Conservation (phyloP, 83 land plant genomes). For the Picea abies region DNA sequence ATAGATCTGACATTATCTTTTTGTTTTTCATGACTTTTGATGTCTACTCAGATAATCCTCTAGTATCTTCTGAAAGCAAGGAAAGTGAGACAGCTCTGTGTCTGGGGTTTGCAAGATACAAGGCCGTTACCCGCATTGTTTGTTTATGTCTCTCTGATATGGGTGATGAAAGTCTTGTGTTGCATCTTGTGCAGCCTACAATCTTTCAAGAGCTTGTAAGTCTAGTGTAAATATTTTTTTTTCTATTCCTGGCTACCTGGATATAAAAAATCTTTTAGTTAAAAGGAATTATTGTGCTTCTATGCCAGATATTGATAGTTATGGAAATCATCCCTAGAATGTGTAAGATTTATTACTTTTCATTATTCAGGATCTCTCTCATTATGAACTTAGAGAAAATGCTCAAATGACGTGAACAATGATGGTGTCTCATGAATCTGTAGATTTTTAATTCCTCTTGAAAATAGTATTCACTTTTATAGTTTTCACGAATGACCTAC, state of each 20-base stretch:
- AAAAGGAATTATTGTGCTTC: background rate
- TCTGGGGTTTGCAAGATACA: slow-evolving; percentile 1
- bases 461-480: too few relatives aligned
- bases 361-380: too few relatives aligned
- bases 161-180: slow-evolving; percentile 11
- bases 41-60: background rate
- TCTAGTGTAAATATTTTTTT: background rate
- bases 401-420: too few relatives aligned
- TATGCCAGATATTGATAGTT: too few relatives aligned
- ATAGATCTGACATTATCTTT: background rate
- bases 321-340: too few relatives aligned
- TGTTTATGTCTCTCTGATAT: slow-evolving; percentile 9
- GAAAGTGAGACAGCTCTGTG: background rate
- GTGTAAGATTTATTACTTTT: too few relatives aligned
- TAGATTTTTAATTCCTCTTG: too few relatives aligned
- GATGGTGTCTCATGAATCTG: too few relatives aligned
- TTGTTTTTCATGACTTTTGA: background rate
- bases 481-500: too few relatives aligned
- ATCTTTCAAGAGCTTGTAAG: slow-evolving; percentile 8
- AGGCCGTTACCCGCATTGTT: background rate
- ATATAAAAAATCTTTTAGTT: background rate
- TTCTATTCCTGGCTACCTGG: background rate
- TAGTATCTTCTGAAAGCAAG: background rate
- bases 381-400: too few relatives aligned
- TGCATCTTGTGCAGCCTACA: background rate